A percentile compares a stretch with the other conserved stretches of the same genome.
Evolutionary conservation across 2,329 filamentous ascomycete species (phyloP).

Genomic region (Nigrospora sphaerica): DNA sequence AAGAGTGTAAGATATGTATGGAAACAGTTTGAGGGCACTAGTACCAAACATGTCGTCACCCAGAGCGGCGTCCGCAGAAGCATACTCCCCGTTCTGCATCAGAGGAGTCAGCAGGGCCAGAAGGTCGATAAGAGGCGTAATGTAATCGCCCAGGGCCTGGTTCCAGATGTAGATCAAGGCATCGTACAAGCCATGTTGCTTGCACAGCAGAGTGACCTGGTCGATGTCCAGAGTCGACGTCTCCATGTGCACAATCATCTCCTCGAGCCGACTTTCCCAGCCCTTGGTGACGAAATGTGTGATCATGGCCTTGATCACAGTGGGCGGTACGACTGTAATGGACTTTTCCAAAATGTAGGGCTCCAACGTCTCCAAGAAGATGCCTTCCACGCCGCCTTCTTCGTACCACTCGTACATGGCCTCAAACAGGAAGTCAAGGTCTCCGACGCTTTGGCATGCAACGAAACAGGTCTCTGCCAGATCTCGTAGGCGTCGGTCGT

Average conservation of each 20-base stretch:
- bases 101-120: constrained; percentile 58
- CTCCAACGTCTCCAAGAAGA: constrained; percentile 86
- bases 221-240: constrained; percentile 89
- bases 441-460: constrained; percentile 70
- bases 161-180: constrained; percentile 98
- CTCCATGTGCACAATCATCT: constrained; percentile 89
- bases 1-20: constrained; percentile 85
- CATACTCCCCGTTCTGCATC: constrained; percentile 47
- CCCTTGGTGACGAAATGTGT: constrained; percentile 71
- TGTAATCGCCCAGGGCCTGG: constrained; percentile 78
- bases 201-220: constrained; percentile 84
- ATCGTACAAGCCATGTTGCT: constrained; percentile 87
- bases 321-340: constrained; percentile 70
- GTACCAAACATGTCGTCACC: constrained; percentile 56
- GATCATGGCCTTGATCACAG: constrained; percentile 80
- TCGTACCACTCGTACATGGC: constrained; percentile 88
- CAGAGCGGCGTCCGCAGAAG: constrained; percentile 44
- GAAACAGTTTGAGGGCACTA: constrained; percentile 85
- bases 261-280: constrained; percentile 73
- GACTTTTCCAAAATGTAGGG: constrained; percentile 76
- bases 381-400: constrained; percentile 61
- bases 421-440: constrained; percentile 82
- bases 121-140: constrained; percentile 83
- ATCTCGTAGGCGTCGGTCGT: constrained; percentile 61
- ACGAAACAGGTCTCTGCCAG: constrained; percentile 78